phyloP scores from a whole-genome alignment of 371 early-diverging fungal genomes.

The Cokeromyces recurvatus region DNA sequence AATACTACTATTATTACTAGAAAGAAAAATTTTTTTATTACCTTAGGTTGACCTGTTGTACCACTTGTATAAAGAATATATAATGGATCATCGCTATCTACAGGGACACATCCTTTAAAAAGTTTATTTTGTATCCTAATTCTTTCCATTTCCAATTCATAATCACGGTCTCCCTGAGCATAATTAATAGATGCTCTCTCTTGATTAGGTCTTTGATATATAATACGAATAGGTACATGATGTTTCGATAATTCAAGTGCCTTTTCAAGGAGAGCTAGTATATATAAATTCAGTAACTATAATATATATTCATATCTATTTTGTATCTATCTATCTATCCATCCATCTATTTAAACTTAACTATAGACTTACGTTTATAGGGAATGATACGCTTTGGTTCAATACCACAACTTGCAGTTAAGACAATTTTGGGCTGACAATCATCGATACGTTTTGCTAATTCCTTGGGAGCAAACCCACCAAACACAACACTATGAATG shows the following conservation, averaged over 20 bases:
- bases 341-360: background rate
- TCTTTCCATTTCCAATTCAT: constrained; percentile 49
- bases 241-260: constrained; percentile 55
- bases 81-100: constrained; percentile 83
- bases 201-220: constrained; percentile 58
- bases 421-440: constrained; percentile 66
- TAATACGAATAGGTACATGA: constrained; percentile 48
- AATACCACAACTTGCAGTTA: constrained; percentile 78
- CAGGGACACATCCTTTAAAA: constrained; percentile 56
- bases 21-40: no score
- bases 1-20: no score
- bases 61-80: constrained; percentile 95
- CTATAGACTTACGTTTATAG: constrained; percentile 50
- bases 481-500: constrained; percentile 74
- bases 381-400: constrained; percentile 62
- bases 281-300: no score
- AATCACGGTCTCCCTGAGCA: constrained; percentile 58
- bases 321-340: constrained; percentile 3
- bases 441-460: constrained; percentile 81
- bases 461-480: constrained; percentile 80
- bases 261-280: constrained; percentile 58
- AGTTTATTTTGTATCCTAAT: constrained; percentile 23
- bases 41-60: constrained; percentile 79
- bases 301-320: no score
- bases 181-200: constrained; percentile 41